These are phyloP conservation scores for Phaeophleospora eucalypticola DNA, from an alignment of 2,329 filamentous ascomycete genomes.

Conservation along the genomic window DNA sequence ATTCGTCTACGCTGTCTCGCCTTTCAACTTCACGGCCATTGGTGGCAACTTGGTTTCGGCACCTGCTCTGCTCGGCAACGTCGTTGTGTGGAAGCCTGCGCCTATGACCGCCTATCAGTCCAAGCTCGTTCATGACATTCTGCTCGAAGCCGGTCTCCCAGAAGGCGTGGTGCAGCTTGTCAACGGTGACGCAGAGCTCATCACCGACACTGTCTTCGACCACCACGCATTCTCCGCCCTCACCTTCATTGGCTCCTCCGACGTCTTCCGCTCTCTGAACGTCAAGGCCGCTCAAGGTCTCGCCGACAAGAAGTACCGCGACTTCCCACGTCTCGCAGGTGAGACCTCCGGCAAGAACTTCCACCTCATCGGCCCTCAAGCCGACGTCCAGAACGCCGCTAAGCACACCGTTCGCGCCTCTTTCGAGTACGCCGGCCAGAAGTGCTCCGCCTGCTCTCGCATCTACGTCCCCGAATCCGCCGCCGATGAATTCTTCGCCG, in stretches of 20 bases:
- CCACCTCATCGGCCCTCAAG: constrained; percentile 72
- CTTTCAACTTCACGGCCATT: constrained; percentile 96
- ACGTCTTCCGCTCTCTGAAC: constrained; percentile 82
- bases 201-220: constrained; percentile 70
- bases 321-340: constrained; percentile 81
- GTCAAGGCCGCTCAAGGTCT: constrained; percentile 78
- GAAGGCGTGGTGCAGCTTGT: constrained; percentile 87
- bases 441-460: constrained; percentile 79
- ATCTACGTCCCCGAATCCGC: constrained; percentile 70
- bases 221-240: constrained; percentile 79
- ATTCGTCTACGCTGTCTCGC: constrained; percentile 88
- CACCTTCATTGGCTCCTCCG: constrained; percentile 88
- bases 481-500: constrained; percentile 65
- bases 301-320: constrained; percentile 71
- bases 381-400: constrained; percentile 72
- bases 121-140: constrained; percentile 82
- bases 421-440: constrained; percentile 86
- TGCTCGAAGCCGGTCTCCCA: constrained; percentile 86
- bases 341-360: constrained; percentile 93
- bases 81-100: constrained; percentile 92
- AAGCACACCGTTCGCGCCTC: constrained; percentile 78
- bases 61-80: constrained; percentile 84
- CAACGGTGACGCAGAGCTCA: constrained; percentile 75
- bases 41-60: constrained; percentile 77
- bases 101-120: constrained; percentile 79